Conservation (phyloP, 202 grass and related monocot genomes). For the Schoenoplectus tabernaemontani region DNA sequence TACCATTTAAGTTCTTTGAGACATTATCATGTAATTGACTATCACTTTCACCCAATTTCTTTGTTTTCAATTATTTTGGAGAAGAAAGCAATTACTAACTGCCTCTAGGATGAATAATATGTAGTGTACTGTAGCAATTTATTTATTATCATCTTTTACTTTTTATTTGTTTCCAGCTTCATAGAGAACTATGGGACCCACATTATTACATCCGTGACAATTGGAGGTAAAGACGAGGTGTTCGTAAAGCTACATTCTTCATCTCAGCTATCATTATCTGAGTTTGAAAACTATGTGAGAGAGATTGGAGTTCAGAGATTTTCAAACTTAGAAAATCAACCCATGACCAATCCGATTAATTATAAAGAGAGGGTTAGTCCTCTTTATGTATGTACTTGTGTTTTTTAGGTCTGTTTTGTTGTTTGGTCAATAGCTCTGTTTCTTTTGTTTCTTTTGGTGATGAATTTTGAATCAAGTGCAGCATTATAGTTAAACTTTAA, state of each 20-base stretch:
- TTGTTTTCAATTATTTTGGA: neutral
- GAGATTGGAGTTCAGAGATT: conserved; percentile 90
- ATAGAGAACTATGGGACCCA: conserved; percentile 95
- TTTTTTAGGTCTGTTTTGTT: neutral
- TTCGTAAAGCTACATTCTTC: conserved; percentile 96
- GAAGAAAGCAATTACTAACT: neutral
- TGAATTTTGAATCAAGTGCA: neutral
- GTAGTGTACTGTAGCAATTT: conserved; percentile 8
- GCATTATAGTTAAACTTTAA: neutral
- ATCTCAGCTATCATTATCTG: conserved; percentile 74
- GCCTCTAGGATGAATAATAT: neutral
- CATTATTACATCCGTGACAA: conserved; percentile 81
- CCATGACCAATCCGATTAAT: conserved; percentile 40
- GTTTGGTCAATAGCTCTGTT: neutral
- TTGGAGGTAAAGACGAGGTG: conserved; percentile 98
- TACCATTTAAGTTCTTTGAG: neutral
- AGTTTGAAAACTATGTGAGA: conserved; percentile 85
- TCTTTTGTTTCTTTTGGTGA: neutral
- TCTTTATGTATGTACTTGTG: neutral
- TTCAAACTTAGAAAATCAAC: conserved; percentile 58
- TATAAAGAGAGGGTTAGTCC: conserved; percentile 88
- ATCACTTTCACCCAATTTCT: neutral
- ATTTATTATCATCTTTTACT: neutral
- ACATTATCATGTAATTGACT: neutral
- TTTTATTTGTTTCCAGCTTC: conserved; percentile 57